Evolutionary conservation across 345 rosid species (phyloP), one percentile per base, ranked within the genome.

Genomic region (Pelargonium nanum): DNA sequence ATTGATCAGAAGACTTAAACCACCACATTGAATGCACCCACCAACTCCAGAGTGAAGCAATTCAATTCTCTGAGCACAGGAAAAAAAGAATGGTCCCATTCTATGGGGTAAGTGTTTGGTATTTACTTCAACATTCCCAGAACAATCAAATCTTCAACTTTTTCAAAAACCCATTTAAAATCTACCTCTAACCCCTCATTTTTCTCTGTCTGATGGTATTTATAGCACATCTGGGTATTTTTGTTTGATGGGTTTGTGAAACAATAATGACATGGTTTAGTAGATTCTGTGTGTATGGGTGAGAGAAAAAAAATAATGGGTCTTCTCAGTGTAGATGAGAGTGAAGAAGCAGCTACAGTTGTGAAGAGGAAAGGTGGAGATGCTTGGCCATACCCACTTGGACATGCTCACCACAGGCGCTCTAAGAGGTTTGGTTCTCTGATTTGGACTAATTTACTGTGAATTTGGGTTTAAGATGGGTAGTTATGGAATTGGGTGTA

Each of bases 371-470:
- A 58, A 51, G 61, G 44, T 53, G 72, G 71, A 69, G 74, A 56
- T 64, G 66, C 74, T 61, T 65, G 79, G 63, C 64, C 69, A 26
- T 54, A 25, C 64, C 26, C 51, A 5, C 65, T 10, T 56, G 58
- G 66, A 58, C 71, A 60, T 77, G 63, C 62, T 52, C 83, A 68
- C 26, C 96, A 91, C 63, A 80, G 86, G 65, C 83, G 96, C 45
- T 91, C 92, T n/a, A 86, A 82, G 76, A 86, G 98, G 98, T 86
- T 56, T 2, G 25, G 6, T 65, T 24, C n/a, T 23, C 32, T 32
- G 20, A 12, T n/a, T 21, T 58, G 34, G 15, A 19, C 53, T 17
- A 12, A 34, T 40, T 0, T 50, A 20, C 1, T 70, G 51, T 19
- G 19, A 5, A 59, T 53, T 6, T 64, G 23, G 25, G 59, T 55